Base-by-base conservation (phyloP, 2,329 filamentous ascomycete species). In the Alternaria consortialis region DNA sequence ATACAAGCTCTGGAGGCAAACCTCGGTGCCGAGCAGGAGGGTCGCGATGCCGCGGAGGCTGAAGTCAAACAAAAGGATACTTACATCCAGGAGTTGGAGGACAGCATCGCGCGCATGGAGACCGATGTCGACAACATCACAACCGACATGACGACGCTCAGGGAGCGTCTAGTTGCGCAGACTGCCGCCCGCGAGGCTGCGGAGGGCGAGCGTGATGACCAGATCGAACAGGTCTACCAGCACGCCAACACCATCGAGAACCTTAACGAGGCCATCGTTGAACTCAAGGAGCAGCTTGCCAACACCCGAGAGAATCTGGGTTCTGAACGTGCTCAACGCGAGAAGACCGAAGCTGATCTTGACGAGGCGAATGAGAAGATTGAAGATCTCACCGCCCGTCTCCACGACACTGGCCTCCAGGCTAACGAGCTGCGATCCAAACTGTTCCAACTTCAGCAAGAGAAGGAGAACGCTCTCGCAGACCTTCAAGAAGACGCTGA, bases 351-450 rank as follows among this genome's bases (percentile, higher is more conserved):
- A 65, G 68, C 68, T 9, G 78, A 78, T 25, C 74, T 84, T 1
- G 81, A 84, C 34, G 76, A 79, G 11, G 76, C 77, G 25, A 79
- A 81, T 54, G 73, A 71, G 7, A 70, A 80, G 55, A 78, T 84
- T 43, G 78, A 77, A 5, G 76, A 77, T 7, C 74, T 83, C 23
- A 76, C 81, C 20, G 53, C 73, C 25, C 79, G 78, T 55, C 68
- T 84, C 5, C 76, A 79, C 23, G 73, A 79, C 20, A 68, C 74
- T n/a, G 82, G 82, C 40, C 71, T 79, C 15, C 77, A 82, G 60
- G 81, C 81, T n/a, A 83, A 84, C 32, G 77, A 82, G 64, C 77
- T 84, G 27, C 81, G 82, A 4, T 77, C 80, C 55, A 84, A 84
- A 69, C 69, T 84, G 6, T 84, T 82, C 67, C 74, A 81, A 50